Conservation (phyloP, 192 early-diverging fungal genomes). For the Backusella macrospora region DNA sequence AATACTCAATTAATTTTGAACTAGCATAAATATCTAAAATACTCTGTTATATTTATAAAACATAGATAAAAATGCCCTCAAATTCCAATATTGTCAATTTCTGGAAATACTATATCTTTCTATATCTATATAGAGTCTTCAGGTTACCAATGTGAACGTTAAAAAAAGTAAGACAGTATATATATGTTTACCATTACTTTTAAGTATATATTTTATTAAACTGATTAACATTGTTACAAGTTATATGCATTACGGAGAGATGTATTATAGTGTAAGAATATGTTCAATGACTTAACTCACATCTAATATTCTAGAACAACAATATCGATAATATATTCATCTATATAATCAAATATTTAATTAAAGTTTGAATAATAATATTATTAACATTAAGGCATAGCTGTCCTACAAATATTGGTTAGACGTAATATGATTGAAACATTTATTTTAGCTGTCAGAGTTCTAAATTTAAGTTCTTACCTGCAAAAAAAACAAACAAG, state of each 20-base stretch:
- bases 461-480: neutral
- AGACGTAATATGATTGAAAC: neutral
- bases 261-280: neutral
- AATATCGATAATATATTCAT: neutral
- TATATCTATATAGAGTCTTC: neutral
- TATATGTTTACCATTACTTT: neutral
- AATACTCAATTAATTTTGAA: neutral
- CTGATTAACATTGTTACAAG: neutral
- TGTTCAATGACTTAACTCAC: neutral
- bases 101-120: neutral
- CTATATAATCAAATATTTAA: neutral
- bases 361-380: slow-evolving; percentile 2
- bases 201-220: neutral
- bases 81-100: neutral
- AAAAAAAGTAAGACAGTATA: neutral
- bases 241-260: neutral
- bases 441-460: slow-evolving; percentile 5
- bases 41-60: neutral
- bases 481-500: neutral
- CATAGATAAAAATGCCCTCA: neutral
- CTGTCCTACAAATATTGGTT: neutral
- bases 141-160: neutral
- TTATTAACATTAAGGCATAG: neutral
- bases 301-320: neutral
- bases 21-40: neutral